Evolutionary conservation across 1,284 basidiomycete species (phyloP), one percentile per base, ranked within the genome.

Genomic region (Irpex sp.): DNA sequence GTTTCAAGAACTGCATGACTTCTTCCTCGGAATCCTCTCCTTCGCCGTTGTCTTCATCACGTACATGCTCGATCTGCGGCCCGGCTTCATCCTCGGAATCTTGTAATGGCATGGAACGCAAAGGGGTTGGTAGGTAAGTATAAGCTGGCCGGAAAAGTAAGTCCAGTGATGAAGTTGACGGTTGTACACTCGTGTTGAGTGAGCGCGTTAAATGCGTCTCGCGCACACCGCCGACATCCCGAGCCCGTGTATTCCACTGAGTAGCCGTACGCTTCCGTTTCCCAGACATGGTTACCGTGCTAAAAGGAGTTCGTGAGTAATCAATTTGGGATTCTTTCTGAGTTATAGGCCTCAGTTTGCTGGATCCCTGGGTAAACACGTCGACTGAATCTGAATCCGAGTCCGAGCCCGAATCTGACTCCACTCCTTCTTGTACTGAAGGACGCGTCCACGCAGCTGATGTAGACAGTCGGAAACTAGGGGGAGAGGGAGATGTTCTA

Each of bases 1-100:
- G 62, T 46, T 57, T 60, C 5, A 63, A 46, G 39, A 56, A 60
- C 33, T 26, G 58, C 50, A 49, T 26, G 13, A 63, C 62, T 39
- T 63, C 62, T 36, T 61, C 62, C 36, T 63, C 62, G 8, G 62
- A 63, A 35, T 60, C 59, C 9, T 11, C 36, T 13, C 19, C 62
- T 26, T 37, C 56, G 9, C 57, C 55, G 6, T 37, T n/a, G 26
- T 26, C 26, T 26, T 26, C 26, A 26, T 26, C 26, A 26, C 11
- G 43, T 46, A 11, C n/a, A n/a, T 46, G n/a, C 43, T n/a, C n/a
- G 43, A 11, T 46, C 43, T 46, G 43, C 43, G 43, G 43, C 43
- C 43, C 9, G 43, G 11, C 11, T 11, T 46, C 43, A n/a, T n/a
- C 9, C 11, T 46, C 11, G 11, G 11, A 13, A n/a, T 46, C n/a